phyloP scores from a whole-genome alignment of 768 basidiomycete species.

The Hericium rajendrae region DNA sequence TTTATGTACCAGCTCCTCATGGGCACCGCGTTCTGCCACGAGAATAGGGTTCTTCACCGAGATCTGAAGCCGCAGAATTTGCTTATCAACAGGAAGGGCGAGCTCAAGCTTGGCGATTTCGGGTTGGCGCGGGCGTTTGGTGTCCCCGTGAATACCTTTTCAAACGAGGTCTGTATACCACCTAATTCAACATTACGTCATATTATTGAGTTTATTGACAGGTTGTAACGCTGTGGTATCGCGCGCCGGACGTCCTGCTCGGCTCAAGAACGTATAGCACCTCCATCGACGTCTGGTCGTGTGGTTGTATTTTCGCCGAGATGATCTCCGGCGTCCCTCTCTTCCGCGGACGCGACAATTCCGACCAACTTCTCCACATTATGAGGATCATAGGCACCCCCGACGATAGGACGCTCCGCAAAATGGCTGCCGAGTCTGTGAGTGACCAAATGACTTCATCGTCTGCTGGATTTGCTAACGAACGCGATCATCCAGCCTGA shows the following conservation, averaged over 20 bases:
- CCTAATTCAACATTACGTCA: not conserved
- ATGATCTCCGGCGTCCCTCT: conserved; percentile 98
- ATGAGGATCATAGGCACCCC: conserved; percentile 97
- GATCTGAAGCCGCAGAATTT: conserved; percentile 98
- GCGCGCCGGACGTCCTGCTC: conserved; percentile 94
- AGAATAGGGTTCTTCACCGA: conserved; percentile 94
- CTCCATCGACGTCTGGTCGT: conserved; percentile 98
- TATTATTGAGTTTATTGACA: conserved; percentile 21
- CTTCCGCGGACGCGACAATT: conserved; percentile 94
- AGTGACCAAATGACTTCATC: conserved; percentile 19
- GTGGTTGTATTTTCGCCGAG: conserved; percentile 98
- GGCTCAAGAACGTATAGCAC: conserved; percentile 97
- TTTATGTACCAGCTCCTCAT: conserved; percentile 98
- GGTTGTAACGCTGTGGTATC: conserved; percentile 99
- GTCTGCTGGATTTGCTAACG: conserved; percentile 5
- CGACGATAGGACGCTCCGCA: conserved; percentile 74
- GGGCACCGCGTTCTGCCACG: conserved; percentile 97
- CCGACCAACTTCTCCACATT: conserved; percentile 95
- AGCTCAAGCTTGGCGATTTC: conserved; percentile 96
- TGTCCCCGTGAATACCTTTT: conserved; percentile 98
- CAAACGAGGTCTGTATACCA: conserved; percentile 65
- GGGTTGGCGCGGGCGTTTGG: conserved; percentile 96
- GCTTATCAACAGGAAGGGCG: conserved; percentile 93
- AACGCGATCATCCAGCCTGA: conserved; percentile 48
- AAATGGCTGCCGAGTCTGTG: conserved; percentile 87